Base-by-base conservation (phyloP, 371 early-diverging fungal species). In the Coemansia sp. region DNA sequence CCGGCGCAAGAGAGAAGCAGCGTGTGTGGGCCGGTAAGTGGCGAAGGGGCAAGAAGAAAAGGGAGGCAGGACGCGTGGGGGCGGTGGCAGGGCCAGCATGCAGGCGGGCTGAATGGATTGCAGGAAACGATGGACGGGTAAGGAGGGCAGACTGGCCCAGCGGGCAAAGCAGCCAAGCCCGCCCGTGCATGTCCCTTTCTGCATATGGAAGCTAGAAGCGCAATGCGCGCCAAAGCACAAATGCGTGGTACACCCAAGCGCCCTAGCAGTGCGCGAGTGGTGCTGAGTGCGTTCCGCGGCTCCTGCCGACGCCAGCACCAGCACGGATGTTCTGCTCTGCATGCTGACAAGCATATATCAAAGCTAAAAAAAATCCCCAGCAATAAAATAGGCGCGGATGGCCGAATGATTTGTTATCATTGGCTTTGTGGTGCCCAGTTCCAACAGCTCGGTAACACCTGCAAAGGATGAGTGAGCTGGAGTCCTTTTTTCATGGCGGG, bases 81-180 rank as follows among this genome's bases (percentile, higher is more conserved):
- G 36, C 14, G 40, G 55, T 26, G 39, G n/a, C 31, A 55, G 38
- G 30, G 26, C 3, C 8, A 31, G 55, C 55, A 55, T 39, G 39
- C 36, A 55, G 20, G 39, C 39, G 8, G 20, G 49, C 20, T 48
- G 49, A n/a, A 20, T 55, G 20, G 20, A 38, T 38, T 40, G 55
- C 55, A 40, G 55, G 55, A 39, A 55, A 55, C 55, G 45, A 45
- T 16, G 20, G 45, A 14, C 16, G 45, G 45, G 45, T 45, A 45
- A 45, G 14, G 45, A 16, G 45, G 45, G 45, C 9, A 8, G 36
- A 36, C 8, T 4, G 36, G 36, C 36, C 8, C 20, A 20, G 20
- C 20, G 8, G 1, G 42, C 42, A 42, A 8, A 45, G 5, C 20
- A 45, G 16, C 6, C 45, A 45, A 45, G 8, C 14, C 14, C 45